phyloP scores from a whole-genome alignment of 2,329 filamentous ascomycete species.

The Colletotrichum viniferum region DNA sequence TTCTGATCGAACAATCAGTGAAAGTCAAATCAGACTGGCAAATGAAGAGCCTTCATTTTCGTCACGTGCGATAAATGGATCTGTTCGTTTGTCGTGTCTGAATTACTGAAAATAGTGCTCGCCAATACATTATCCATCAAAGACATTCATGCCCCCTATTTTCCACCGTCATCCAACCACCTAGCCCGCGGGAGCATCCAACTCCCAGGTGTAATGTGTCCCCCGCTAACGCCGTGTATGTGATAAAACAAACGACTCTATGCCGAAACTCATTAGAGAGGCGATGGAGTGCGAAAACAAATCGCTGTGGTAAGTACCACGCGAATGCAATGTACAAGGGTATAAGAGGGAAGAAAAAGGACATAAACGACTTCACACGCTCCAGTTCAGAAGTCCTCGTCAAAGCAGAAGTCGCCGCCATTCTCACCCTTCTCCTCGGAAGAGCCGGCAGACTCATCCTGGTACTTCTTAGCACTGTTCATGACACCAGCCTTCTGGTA shows the following conservation, averaged over 20 bases:
- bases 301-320: conserved; percentile 27
- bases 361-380: conserved; percentile 13
- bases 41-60: background rate
- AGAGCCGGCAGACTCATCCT: conserved; percentile 44
- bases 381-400: conserved; percentile 87
- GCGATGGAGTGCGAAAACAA: conserved; percentile 26
- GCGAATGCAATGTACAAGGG: conserved; percentile 24
- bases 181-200: conserved; percentile 8
- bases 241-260: conserved; percentile 3
- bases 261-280: background rate
- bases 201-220: conserved; percentile 10
- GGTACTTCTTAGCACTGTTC: conserved; percentile 83
- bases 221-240: conserved; percentile 14
- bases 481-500: conserved; percentile 99
- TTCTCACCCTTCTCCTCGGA: conserved; percentile 60
- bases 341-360: conserved; percentile 23
- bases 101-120: conserved; percentile 7
- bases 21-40: background rate
- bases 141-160: conserved; percentile 19
- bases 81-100: background rate
- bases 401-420: conserved; percentile 86
- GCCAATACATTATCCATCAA: conserved; percentile 19
- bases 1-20: background rate
- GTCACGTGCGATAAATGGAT: background rate
- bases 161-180: conserved; percentile 17